Base-by-base conservation (phyloP, 2,329 filamentous ascomycete genomes). In the Fusarium avenaceum region DNA sequence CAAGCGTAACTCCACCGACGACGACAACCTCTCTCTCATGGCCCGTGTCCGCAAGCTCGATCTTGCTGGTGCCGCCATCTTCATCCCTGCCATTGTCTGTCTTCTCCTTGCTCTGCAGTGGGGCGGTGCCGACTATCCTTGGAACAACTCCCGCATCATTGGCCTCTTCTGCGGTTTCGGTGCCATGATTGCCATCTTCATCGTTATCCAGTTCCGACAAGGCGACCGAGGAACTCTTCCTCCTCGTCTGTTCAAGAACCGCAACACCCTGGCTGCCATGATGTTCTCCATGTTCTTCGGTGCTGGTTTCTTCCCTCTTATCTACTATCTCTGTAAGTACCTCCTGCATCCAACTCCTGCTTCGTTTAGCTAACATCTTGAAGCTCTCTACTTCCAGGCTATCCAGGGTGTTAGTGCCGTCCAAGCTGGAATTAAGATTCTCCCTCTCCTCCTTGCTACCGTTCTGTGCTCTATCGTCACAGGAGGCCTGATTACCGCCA, bases 91-190 rank as follows among this genome's bases (percentile, higher is more conserved):
- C 38, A 80, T 87, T 45, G 74, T 87, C 63, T 84, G 82, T 67
- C 78, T 88, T 14, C 76, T 89, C 10, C 79, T 89, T 6, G 86
- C 85, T 9, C 77, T 89, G 38, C 83, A 88, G 69, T 88, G 84
- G 83, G 87, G 86, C 15, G 87, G 87, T 10, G 77, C 81, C 39
- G 74, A 82, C 24, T 83, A 85, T 55, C 50, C 85, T 6, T 89
- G 86, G 86, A 78, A 74, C 57, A 80, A 79, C 75, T 75, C 80
- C 14, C 78, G 76, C 24, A 79, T 87, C 49, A 83, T 87, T 38
- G 85, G 83, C 2, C 76, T 88, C 20, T 82, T 88, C 54, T 78
- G 83, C 10, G 82, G 84, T 6, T 81, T 81, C n/a, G 84, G 74
- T 2, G 73, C 80, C 20, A 80, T 87, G 74, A 75, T 80, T 17